Conservation (phyloP, 2,329 filamentous ascomycete species). For the Apiospora sp. region DNA sequence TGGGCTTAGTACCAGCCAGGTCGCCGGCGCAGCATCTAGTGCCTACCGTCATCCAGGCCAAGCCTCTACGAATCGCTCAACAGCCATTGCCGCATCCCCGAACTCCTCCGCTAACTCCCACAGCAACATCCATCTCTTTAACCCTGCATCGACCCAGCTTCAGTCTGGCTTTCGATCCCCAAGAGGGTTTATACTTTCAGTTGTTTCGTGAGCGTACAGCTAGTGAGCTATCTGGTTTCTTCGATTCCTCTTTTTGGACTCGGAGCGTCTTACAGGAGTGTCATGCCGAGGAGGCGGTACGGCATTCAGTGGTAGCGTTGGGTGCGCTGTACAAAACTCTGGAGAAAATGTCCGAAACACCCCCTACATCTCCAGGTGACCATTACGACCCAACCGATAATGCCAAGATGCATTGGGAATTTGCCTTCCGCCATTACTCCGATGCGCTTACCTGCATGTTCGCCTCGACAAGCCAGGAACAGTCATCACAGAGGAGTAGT, state of each 20-base stretch:
- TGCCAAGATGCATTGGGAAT: conserved; percentile 62
- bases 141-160: conserved; percentile 52
- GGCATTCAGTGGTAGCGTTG: conserved; percentile 71
- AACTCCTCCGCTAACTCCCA: conserved; percentile 41
- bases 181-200: conserved; percentile 68
- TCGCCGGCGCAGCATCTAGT: conserved; percentile 21
- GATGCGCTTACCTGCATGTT: conserved; percentile 62
- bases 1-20: conserved; percentile 15
- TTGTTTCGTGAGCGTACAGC: conserved; percentile 69
- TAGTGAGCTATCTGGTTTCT: conserved; percentile 70
- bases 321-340: conserved; percentile 73
- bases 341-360: conserved; percentile 63
- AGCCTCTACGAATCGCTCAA: conserved; percentile 28
- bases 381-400: conserved; percentile 45
- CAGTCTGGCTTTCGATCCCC: conserved; percentile 55
- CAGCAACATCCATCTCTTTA: conserved; percentile 34
- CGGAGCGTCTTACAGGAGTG: conserved; percentile 69
- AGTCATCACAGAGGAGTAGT: conserved; percentile 57
- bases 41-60: conserved; percentile 25
- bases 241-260: conserved; percentile 72
- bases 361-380: conserved; percentile 54
- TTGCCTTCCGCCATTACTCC: conserved; percentile 67
- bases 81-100: conserved; percentile 29
- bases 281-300: conserved; percentile 66
- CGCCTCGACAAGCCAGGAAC: conserved; percentile 51